Evolutionary conservation across 2,329 filamentous ascomycete genomes (phyloP), one percentile per base, ranked within the genome.

Genomic region (Capronia americana): DNA sequence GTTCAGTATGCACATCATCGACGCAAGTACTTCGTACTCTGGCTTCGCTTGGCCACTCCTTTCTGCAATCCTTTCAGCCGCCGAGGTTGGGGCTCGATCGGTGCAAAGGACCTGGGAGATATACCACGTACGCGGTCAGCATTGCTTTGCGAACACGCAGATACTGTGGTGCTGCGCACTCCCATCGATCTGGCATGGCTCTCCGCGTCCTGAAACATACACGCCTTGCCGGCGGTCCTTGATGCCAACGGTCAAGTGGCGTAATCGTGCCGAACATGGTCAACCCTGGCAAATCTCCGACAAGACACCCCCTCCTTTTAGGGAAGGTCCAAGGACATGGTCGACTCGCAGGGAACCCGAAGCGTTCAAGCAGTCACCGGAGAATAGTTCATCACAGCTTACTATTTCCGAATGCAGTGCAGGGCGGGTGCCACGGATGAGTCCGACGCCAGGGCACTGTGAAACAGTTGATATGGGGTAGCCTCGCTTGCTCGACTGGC

Each of bases 1-100:
- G 17, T 41, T 23, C 7, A 12, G 23, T 38, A 64, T 65, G 68
- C 68, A 69, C 60, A 69, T 65, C 67, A 69, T 69, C 57, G 48
- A 12, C 65, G 63, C 63, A 69, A 28, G 28, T 44, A 24, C 30
- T 14, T 58, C 55, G 63, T 44, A n/a, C 23, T 60, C 38, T 32
- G 17, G 23, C 4, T 28, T 51, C 23, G 20, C 48, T 53, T 76
- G 74, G 64, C 66, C 61, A 56, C 10, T 64, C 69, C 56, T 77
- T 73, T 55, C 41, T 69, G 67, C 71, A 3, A 50, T n/a, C 74
- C 75, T n/a, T 69, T 73, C 1, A 59, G 12, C 54, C 76, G 24
- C 57, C 62, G n/a, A 32, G 23, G n/a, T 24, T 62, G 69, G 72
- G 63, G 77, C 12, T 69, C 76, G 44, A 63, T 57, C 50, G 26